Evolutionary conservation across 805 yeast genomes (phyloP), one percentile per base, ranked within the genome.

Genomic region (Cyberlindnera petersonii): DNA sequence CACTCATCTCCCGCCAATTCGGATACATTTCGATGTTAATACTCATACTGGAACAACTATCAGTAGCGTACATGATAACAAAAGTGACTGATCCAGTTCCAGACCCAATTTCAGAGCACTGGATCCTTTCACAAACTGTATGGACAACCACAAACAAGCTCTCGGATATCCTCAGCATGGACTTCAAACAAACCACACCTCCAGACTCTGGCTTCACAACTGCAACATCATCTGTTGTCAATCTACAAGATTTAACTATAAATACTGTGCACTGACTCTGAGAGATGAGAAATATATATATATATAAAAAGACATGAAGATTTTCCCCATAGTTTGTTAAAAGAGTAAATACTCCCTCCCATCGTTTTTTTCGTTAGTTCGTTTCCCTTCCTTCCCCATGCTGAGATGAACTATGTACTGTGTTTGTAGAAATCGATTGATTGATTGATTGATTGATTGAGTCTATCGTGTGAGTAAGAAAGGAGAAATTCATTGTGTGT

Each of bases 71-170:
- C 26, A 42, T 52, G 24, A 35, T 50, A 9, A 26, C 32, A 15
- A 39, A 48, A 28, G 38, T 29, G 1, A 40, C 54, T 4, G 49
- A 46, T 33, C 53, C 55, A 2, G 16, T 48, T 4, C 52, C 50
- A 4, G 52, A 48, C 11, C 26, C 24, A 6, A 33, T 47, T 8
- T 31, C 39, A 11, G 55, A 50, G n/a, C 39, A 39, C 1, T 52
- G 52, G 53, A 5, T 45, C 1, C 14, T 48, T 6, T 43, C 48
- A 1, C 56, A 48, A 24, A 40, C 41, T 4, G 42, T 40, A 16
- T 50, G 55, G 52, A 26, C 39, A 2, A 37, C 24, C 13, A 28
- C 38, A 7, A 34, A 38, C 29, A 35, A 21, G 5, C n/a, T 36
- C 18, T 2, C 14, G 9, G 34, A 38, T 39, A 15, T 37, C 4